Base-by-base conservation (phyloP, 2,329 filamentous ascomycete species). In the Metarhizium anisopliae region DNA sequence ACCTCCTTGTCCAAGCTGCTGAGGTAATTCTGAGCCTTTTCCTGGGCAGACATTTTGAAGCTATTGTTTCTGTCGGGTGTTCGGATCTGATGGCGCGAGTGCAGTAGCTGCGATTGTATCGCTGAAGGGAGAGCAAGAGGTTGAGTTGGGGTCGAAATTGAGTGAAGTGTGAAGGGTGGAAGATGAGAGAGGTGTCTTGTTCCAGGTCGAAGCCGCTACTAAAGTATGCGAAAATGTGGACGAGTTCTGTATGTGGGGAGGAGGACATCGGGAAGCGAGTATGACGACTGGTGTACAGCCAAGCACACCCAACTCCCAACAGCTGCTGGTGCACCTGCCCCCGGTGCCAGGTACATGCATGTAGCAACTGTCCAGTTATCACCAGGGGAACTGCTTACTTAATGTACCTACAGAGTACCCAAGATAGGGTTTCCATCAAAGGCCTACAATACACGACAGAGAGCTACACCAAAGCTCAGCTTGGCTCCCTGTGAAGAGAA, bases 1-100 rank as follows among this genome's bases (percentile, higher is more conserved):
- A 92, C 89, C 85, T 91, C 88, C 69, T 85, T 86, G 76, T 95
- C 90, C 75, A 95, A 85, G 76, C 86, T 81, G 65, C 82, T 81
- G 69, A 94, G 80, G 68, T 90, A 86, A 67, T 87, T 80, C 73
- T 90, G 86, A 63, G 86, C 83, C 73, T 85, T 85, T 67, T 90
- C 87, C 74, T 90, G 87, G 65, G 85, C 79, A 60, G 80, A 79
- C 86, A 90, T 90, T 65, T 67, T 82, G 72, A 65, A 57, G 56
- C 42, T 45, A 53, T 54, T 54, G 8, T 51, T 51, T 52, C 40
- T 36, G 45, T 53, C 55, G 55, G 56, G 51, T 60, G 55, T 57
- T 56, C 30, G 58, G 58, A 60, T 55, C 35, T 25, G 52, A 47
- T 35, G 51, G 57, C 58, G 57, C 56, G 52, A 20, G 11, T 16